Evolutionary conservation across 306 rosid genomes (phyloP), one percentile per base, ranked within the genome.

Genomic region (Medicago ruthenica): DNA sequence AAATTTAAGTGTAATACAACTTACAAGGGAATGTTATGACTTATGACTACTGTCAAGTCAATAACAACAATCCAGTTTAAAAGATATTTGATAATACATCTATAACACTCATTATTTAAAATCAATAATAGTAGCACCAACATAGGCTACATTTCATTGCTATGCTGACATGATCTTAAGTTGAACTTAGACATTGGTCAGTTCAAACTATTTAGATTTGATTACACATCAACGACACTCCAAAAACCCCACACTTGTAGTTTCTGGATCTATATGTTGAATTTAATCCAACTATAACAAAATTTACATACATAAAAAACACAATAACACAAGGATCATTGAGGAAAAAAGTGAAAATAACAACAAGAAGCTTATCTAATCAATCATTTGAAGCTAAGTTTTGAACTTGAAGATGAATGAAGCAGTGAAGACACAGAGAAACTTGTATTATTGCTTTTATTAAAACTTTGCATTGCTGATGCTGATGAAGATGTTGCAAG

Each of bases 361-460:
- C 1, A 58, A 75, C 2, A 12, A 64, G 55, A 42, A 10, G 10
- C 76, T 18, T 50, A 15, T 3, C 22, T 16, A 7, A 10, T 76
- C 76, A 68, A 78, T 83, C 79, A 80, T 74, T 76, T n/a, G 74
- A 61, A 81, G 74, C 81, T 64, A 36, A 70, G 1, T 50, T 86
- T 81, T 21, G 78, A 81, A 85, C 87, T 77, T 76, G 89, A 87
- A 31, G 89, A 80, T 15, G 86, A 85, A 65, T 83, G 83, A 67
- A 89, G 82, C 48, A 87, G 73, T 53, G 98, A 86, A 57, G 96
- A 87, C 5, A 86, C 89, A 37, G 98, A 92, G 80, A 92, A 87
- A 76, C 89, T 88, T 34, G 95, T 70, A 79, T 89, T 77, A 39
- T 81, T 88, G 81, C 88, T 88, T 84, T 83, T 69, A 51, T 71